Conservation (phyloP, 176 grass and related monocot genomes). For the Elaeis guineensis region DNA sequence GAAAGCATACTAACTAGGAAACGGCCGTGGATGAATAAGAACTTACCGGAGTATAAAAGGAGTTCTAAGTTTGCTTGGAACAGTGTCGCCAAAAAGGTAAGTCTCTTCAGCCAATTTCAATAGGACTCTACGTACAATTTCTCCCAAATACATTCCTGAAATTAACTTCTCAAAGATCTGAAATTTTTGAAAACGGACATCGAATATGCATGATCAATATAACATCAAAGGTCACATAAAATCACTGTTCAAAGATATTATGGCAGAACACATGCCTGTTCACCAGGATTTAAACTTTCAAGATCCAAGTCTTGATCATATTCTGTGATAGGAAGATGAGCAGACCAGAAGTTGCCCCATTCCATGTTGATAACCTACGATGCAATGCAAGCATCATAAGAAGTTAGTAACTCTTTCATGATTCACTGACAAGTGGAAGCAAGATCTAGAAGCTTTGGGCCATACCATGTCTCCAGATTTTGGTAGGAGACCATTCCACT, state of each 20-base stretch:
- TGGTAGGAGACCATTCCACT: conserved; percentile 57
- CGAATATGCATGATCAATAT: too few relatives aligned
- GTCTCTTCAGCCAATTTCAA: conserved; percentile 52
- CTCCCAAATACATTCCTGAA: conserved; percentile 81
- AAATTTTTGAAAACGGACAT: conserved; percentile 8
- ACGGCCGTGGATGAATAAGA: not conserved
- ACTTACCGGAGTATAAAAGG: conserved; percentile 50
- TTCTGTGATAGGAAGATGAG: conserved; percentile 50
- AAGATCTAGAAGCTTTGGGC: conserved; percentile 4
- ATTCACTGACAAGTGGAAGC: conserved; percentile 2
- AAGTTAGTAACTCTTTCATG: too few relatives aligned
- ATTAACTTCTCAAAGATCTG: conserved; percentile 92
- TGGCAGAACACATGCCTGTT: conserved; percentile 46
- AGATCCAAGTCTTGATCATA: conserved; percentile 63
- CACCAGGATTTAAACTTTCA: conserved; percentile 72
- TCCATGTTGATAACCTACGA: conserved; percentile 89
- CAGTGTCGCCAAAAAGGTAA: conserved; percentile 36
- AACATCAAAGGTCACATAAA: too few relatives aligned
- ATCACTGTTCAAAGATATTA: not conserved
- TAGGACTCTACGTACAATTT: conserved; percentile 70
- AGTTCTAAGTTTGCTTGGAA: conserved; percentile 47
- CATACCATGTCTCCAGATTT: conserved; percentile 71
- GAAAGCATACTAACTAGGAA: not conserved
- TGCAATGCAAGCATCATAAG: not conserved
- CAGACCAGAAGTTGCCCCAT: conserved; percentile 79